phyloP scores from a whole-genome alignment of 805 yeast species.

The Candida sonorensis region DNA sequence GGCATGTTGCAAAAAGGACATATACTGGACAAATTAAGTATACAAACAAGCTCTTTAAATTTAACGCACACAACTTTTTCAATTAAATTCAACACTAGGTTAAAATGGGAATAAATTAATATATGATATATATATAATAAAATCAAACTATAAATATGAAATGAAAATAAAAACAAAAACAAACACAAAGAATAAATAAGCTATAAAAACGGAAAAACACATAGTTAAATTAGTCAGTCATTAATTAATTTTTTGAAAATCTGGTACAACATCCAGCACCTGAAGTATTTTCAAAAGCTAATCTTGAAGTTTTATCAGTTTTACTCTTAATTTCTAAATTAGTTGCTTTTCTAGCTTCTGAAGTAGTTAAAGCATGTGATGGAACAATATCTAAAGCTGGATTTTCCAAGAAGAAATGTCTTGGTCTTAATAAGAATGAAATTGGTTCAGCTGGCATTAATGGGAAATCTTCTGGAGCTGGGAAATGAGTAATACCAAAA shows the following conservation, averaged over 20 bases:
- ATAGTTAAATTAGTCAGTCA: too few relatives aligned
- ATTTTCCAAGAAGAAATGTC: slow-evolving; percentile 71
- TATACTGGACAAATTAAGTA: too few relatives aligned
- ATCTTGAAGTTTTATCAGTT: slow-evolving; percentile 43
- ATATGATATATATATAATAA: too few relatives aligned
- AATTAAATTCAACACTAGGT: too few relatives aligned
- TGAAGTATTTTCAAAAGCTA: slow-evolving; percentile 38
- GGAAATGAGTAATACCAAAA: slow-evolving; percentile 80
- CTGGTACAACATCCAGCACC: slow-evolving; percentile 25
- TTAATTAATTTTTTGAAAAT: slow-evolving; percentile 13
- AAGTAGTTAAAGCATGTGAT: slow-evolving; percentile 44
- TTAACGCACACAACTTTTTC: too few relatives aligned
- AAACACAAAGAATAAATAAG: too few relatives aligned
- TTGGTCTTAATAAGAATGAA: slow-evolving; percentile 66
- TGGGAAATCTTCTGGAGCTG: slow-evolving; percentile 87
- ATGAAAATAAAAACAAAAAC: too few relatives aligned
- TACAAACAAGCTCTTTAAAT: too few relatives aligned
- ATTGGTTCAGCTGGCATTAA: slow-evolving; percentile 85
- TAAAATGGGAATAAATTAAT: too few relatives aligned
- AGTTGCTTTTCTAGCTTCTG: slow-evolving; percentile 33
- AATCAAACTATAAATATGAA: not conserved
- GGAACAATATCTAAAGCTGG: slow-evolving; percentile 74
- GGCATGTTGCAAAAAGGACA: too few relatives aligned
- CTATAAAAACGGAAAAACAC: too few relatives aligned
- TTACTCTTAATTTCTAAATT: slow-evolving; percentile 34